Evolutionary conservation across 805 yeast genomes (phyloP).

Genomic region (Kuraishia floccosa): DNA sequence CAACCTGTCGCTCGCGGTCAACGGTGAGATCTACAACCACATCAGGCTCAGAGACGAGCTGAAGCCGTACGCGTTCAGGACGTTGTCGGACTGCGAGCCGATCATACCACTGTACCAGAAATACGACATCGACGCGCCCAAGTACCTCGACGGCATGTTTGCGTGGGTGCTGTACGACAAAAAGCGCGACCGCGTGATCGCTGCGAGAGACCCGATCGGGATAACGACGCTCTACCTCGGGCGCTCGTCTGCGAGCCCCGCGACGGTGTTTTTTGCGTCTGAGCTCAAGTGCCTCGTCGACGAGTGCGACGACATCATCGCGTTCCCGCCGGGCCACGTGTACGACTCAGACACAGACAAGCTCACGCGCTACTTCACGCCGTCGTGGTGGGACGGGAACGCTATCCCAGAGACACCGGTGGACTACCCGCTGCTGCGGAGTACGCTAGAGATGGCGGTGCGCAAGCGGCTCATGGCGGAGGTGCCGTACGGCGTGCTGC

Average conservation of each 20-base stretch:
- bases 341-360: conserved; percentile 87
- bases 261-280: conserved; percentile 81
- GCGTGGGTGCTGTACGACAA: conserved; percentile 90
- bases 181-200: conserved; percentile 74
- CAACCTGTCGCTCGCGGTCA: conserved; percentile 68
- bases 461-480: conserved; percentile 99
- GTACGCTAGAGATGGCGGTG: conserved; percentile 83
- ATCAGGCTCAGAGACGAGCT: conserved; percentile 74
- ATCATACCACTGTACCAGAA: conserved; percentile 87
- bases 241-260: conserved; percentile 53
- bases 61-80: conserved; percentile 64
- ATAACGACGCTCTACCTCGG: conserved; percentile 96
- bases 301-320: conserved; percentile 84
- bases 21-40: conserved; percentile 98
- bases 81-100: conserved; percentile 94
- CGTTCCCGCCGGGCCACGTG: conserved; percentile 98
- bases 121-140: conserved; percentile 85
- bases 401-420: conserved; percentile 68
- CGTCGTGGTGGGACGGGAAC: conserved; percentile 87
- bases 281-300: conserved; percentile 91
- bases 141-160: conserved; percentile 94
- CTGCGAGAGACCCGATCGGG: conserved; percentile 98
- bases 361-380: conserved; percentile 79
- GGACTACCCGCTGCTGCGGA: conserved; percentile 64
- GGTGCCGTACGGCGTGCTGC: conserved; percentile 96